These are phyloP conservation scores for Podochytrium sp. DNA, from an alignment of 192 early-diverging fungal genomes.

Conservation along the genomic window DNA sequence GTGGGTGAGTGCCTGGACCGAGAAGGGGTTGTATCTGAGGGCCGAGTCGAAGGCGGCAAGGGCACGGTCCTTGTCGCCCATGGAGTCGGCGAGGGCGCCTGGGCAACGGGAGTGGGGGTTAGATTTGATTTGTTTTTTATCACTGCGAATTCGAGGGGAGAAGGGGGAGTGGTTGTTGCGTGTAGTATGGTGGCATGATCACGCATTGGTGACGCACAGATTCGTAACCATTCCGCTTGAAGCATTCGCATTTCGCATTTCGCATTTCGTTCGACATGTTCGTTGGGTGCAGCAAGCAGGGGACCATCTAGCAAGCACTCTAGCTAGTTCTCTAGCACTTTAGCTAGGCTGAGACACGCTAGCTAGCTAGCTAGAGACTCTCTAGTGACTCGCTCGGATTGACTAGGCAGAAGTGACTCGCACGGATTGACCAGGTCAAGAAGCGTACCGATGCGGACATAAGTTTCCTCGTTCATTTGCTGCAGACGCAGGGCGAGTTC, in stretches of 20 bases:
- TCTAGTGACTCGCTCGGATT: constrained; percentile 64
- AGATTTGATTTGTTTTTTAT: too few species aligned
- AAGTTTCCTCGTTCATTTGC: constrained; percentile 40
- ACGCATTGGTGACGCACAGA: too few species aligned
- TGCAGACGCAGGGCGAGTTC: constrained; percentile 26
- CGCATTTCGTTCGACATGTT: too few species aligned
- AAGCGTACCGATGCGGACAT: constrained; percentile 39
- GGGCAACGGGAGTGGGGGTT: constrained; percentile 32
- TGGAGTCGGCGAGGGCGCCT: constrained; percentile 68
- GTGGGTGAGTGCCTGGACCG: constrained; percentile 75
- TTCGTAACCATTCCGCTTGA: too few species aligned
- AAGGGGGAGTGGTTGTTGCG: neutral
- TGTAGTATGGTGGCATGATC: constrained; percentile 48
- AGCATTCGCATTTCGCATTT: too few species aligned
- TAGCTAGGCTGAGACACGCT: too few species aligned
- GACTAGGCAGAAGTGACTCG: constrained; percentile 34
- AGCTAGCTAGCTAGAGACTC: too few species aligned
- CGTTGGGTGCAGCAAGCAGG: too few species aligned
- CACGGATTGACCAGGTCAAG: neutral
- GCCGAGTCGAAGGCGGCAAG: constrained; percentile 85
- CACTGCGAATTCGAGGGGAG: too few species aligned
- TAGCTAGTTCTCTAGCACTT: too few species aligned
- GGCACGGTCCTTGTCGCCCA: constrained; percentile 85
- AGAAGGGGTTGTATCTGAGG: constrained; percentile 93
- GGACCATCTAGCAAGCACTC: too few species aligned